Conservation (phyloP, 225 moss, liverwort and hornwort genomes). For the Ulota crispa region DNA sequence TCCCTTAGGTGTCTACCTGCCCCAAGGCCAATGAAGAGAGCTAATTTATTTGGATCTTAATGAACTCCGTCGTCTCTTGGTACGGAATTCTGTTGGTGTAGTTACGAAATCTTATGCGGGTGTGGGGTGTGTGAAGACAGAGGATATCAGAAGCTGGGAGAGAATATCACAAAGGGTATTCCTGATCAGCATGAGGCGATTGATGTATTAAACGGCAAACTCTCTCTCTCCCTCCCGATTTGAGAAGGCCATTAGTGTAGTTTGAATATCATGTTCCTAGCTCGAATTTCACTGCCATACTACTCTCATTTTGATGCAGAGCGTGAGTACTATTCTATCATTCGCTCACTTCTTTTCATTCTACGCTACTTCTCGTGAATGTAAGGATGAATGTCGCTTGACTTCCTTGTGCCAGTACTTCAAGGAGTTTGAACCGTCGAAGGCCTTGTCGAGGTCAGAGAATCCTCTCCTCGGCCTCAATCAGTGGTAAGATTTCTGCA, state of each 20-base stretch:
- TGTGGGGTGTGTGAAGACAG: constrained; percentile 56
- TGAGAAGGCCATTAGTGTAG: constrained; percentile 1
- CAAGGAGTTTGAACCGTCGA: constrained; percentile 60
- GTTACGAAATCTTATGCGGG: constrained; percentile 17
- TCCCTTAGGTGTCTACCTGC: background rate
- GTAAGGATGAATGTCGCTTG: constrained; percentile 24
- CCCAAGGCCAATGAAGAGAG: background rate
- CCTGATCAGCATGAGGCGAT: constrained; percentile 92
- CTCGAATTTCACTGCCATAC: constrained; percentile 1
- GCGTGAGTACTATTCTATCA: background rate
- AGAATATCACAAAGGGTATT: constrained; percentile 77
- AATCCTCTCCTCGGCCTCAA: constrained; percentile 73
- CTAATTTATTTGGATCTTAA: background rate
- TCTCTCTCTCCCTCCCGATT: constrained; percentile 7
- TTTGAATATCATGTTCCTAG: background rate
- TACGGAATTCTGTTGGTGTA: constrained; percentile 6
- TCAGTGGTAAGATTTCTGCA: constrained; percentile 58
- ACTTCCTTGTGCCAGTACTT: constrained; percentile 61
- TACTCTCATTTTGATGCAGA: constrained; percentile 3
- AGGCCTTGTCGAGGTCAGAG: constrained; percentile 36
- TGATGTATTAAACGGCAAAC: constrained; percentile 55
- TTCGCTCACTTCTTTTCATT: background rate
- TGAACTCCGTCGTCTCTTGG: background rate
- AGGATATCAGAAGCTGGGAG: constrained; percentile 89
- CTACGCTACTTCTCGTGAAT: constrained; percentile 4